Evolutionary conservation across 1,139 yeast species (phyloP), one percentile per base, ranked within the genome.

Genomic region (Barnettozyma hawaiiensis): DNA sequence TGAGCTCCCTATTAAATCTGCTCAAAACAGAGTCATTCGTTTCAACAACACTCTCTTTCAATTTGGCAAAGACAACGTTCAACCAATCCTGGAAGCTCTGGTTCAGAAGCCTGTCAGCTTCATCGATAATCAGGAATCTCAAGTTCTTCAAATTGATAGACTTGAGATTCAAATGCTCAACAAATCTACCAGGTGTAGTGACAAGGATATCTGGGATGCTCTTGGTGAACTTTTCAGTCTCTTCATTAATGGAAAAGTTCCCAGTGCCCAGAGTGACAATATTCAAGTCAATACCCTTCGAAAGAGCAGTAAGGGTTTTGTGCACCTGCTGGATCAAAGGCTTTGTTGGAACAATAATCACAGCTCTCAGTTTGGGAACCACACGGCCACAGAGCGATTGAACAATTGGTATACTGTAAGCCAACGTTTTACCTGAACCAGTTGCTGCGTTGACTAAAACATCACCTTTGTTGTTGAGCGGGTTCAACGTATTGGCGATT

Each of bases 41-140:
- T 18, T 55, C 52, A 15, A 44, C 39, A 35, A 44, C 39, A 35
- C 47, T 45, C 9, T 47, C 49, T 31, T 75, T 76, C 26, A 82
- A 60, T 26, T 72, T 70, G 3, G 65, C 52, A 44, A 83, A 73
- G n/a, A 92, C 66, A 1, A 79, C 71, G 40, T 75, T 74, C 50
- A 90, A 79, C 99, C 99, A 92, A 60, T 87, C 87, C 62, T 92
- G 97, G 63, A 87, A 92, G 24, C 86, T 78, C 61, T 92, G 97
- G 59, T 87, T 87, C 50, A 92, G 71, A 44, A 92, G 68, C 47
- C 96, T 71, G 67, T 92, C 99, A 2, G 97, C 98, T 64, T 92
- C 99, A 65, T 92, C 99, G 34, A 92, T 76, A 4, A 92, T 85
- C 53, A 94, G 67, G 61, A 75, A 87, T 50, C 77, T 71, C 47